A percentile compares a stretch with the other conserved stretches of the same genome.
Evolutionary conservation across 352 stramenopile species (phyloP).

Genomic region (Globisporangium uncinulatum): DNA sequence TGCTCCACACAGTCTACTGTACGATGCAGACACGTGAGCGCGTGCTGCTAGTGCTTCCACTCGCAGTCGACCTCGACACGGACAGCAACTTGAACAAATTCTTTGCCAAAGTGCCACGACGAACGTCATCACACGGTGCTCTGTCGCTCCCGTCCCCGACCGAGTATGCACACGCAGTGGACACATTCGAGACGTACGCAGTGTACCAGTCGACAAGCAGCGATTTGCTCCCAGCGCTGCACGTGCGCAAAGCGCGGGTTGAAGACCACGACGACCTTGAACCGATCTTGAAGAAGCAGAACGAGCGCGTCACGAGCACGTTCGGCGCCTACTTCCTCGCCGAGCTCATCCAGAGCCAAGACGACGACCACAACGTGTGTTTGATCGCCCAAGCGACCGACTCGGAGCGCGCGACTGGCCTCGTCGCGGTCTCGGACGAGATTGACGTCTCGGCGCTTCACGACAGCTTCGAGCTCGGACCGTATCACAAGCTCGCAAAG

Average conservation of each 20-base stretch:
- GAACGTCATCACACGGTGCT: neutral
- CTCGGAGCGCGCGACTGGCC: conserved; percentile 51
- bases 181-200: conserved; percentile 33
- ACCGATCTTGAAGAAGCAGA: conserved; percentile 58
- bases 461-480: conserved; percentile 74
- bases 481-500: conserved; percentile 75
- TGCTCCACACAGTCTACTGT: conserved; percentile 50
- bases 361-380: conserved; percentile 82
- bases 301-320: conserved; percentile 46
- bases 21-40: conserved; percentile 30
- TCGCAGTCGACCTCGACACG: conserved; percentile 35
- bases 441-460: conserved; percentile 80
- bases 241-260: conserved; percentile 61
- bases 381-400: conserved; percentile 50
- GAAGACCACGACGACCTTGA: conserved; percentile 82
- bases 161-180: conserved; percentile 19
- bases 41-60: conserved; percentile 49
- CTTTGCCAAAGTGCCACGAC: conserved; percentile 32
- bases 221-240: conserved; percentile 35
- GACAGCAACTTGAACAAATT: conserved; percentile 55
- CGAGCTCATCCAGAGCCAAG: conserved; percentile 88
- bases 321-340: conserved; percentile 93
- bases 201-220: conserved; percentile 40
- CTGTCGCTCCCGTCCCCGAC: conserved; percentile 17
- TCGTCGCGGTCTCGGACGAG: conserved; percentile 81